Evolutionary conservation across 768 basidiomycete species (phyloP).

Genomic region (Lactarius tabidus): DNA sequence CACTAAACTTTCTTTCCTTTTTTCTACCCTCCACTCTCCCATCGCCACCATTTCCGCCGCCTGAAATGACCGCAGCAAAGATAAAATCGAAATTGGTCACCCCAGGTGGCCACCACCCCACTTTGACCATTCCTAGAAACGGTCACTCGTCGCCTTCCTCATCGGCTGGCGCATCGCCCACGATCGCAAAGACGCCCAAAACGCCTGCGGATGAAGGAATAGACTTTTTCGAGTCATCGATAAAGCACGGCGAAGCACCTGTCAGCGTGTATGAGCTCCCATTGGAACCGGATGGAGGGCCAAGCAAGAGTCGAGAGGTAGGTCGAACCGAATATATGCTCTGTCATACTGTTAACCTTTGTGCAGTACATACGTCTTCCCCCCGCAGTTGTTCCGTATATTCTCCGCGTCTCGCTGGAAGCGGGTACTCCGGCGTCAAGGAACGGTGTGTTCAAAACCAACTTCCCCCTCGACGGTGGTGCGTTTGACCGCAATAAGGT

Average conservation of each 20-base stretch:
- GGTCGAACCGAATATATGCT: constrained; percentile 31
- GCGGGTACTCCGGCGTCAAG: constrained; percentile 88
- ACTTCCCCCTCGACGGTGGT: constrained; percentile 94
- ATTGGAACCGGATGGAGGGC: constrained; percentile 88
- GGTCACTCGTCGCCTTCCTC: background rate
- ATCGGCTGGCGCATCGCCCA: constrained; percentile 24
- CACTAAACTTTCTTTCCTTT: background rate
- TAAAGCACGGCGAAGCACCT: constrained; percentile 51
- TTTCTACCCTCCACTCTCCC: background rate
- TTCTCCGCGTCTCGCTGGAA: constrained; percentile 86
- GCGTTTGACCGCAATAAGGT: constrained; percentile 72
- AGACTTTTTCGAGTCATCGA: constrained; percentile 71
- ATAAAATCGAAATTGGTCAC: constrained; percentile 15
- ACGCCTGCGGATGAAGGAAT: constrained; percentile 93
- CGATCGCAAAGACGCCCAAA: constrained; percentile 52
- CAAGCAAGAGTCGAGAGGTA: constrained; percentile 79
- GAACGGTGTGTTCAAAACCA: constrained; percentile 92
- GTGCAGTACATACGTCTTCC: constrained; percentile 91
- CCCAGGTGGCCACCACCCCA: constrained; percentile 12
- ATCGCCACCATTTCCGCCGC: background rate
- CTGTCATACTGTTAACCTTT: constrained; percentile 9
- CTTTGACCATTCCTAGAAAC: constrained; percentile 19
- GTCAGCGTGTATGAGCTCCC: constrained; percentile 83
- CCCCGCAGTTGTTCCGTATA: constrained; percentile 83
- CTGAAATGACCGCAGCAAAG: constrained; percentile 14